Percentiles rank a stretch among this genome's conserved stretches.
Evolutionary conservation across 805 yeast species (phyloP).

Genomic region (Torulaspora delbrueckii): DNA sequence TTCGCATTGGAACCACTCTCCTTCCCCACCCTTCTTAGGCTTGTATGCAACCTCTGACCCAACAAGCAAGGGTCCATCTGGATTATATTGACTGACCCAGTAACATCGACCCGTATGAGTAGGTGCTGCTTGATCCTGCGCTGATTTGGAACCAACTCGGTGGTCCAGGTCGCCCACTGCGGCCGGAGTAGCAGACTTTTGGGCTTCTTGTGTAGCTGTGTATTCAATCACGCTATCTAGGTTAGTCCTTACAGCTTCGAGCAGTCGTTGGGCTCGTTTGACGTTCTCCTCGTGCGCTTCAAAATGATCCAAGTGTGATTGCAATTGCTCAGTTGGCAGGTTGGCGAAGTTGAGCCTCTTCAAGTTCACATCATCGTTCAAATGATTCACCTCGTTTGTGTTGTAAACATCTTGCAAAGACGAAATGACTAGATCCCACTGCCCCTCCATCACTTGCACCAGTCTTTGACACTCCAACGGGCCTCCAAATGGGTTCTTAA

Average conservation of each 20-base stretch:
- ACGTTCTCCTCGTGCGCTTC: conserved; percentile 53
- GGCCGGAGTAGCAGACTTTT: conserved; percentile 1
- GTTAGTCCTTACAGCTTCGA: conserved; percentile 43
- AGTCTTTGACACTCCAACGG: not conserved
- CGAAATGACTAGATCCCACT: conserved; percentile 65
- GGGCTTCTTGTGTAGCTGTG: conserved; percentile 9
- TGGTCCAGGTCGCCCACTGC: not conserved
- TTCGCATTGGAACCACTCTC: conserved; percentile 95
- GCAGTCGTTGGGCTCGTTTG: conserved; percentile 44
- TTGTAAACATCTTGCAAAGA: conserved; percentile 66
- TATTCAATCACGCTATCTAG: conserved; percentile 41
- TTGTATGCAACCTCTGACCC: conserved; percentile 89
- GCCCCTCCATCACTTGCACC: conserved; percentile 43
- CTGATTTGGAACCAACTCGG: conserved; percentile 8
- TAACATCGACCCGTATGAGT: conserved; percentile 42
- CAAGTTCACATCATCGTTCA: conserved; percentile 40
- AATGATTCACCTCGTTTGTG: conserved; percentile 49
- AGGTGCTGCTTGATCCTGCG: conserved; percentile 13
- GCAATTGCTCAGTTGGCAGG: conserved; percentile 39
- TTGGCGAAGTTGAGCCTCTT: conserved; percentile 32
- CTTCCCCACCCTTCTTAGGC: conserved; percentile 62
- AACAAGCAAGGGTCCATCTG: conserved; percentile 50
- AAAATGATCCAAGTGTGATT: conserved; percentile 39
- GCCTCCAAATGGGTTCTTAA: not conserved
- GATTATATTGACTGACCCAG: conserved; percentile 52